Percentiles rank a stretch among this genome's conserved stretches.
phyloP scores from a whole-genome alignment of 352 stramenopile genomes.

The Globisporangium carolinianum region DNA sequence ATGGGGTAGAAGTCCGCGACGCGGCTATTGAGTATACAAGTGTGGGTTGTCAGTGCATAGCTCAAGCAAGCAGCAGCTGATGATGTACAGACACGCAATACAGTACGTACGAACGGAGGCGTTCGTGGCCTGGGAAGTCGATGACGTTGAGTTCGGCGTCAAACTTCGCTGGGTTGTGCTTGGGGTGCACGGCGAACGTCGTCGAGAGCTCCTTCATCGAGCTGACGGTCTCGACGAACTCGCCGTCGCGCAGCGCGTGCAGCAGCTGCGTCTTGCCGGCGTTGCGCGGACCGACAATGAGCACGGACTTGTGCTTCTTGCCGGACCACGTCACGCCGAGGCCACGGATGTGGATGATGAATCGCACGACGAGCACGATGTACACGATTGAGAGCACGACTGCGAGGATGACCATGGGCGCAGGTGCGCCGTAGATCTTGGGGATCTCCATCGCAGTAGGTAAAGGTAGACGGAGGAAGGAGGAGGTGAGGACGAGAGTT shows the following conservation, averaged over 20 bases:
- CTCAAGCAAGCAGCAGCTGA: background rate
- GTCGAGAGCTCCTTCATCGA: constrained; percentile 81
- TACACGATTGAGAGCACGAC: constrained; percentile 11
- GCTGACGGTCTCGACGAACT: constrained; percentile 66
- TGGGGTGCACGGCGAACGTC: constrained; percentile 55
- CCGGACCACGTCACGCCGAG: constrained; percentile 55
- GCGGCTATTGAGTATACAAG: constrained; percentile 21
- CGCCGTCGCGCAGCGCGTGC: constrained; percentile 63
- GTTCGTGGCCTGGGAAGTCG: constrained; percentile 79
- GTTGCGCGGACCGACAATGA: constrained; percentile 58
- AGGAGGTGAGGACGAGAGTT: no score
- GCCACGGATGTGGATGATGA: constrained; percentile 59
- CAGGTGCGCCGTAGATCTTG: constrained; percentile 52
- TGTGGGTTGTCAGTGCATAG: background rate
- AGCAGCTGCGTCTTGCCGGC: constrained; percentile 82
- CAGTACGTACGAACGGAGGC: constrained; percentile 53
- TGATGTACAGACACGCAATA: background rate
- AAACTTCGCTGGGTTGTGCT: constrained; percentile 67
- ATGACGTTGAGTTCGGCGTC: constrained; percentile 62
- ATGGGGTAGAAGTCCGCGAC: constrained; percentile 73
- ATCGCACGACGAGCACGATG: constrained; percentile 28
- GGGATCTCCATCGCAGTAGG: constrained; percentile 11
- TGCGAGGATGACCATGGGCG: constrained; percentile 50
- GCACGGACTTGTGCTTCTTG: constrained; percentile 67
- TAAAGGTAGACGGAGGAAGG: no score